A percentile compares a stretch with the other conserved stretches of the same genome.
These are phyloP conservation scores for Allium sativum DNA, from an alignment of 106 monocot species.

Conservation along the genomic window DNA sequence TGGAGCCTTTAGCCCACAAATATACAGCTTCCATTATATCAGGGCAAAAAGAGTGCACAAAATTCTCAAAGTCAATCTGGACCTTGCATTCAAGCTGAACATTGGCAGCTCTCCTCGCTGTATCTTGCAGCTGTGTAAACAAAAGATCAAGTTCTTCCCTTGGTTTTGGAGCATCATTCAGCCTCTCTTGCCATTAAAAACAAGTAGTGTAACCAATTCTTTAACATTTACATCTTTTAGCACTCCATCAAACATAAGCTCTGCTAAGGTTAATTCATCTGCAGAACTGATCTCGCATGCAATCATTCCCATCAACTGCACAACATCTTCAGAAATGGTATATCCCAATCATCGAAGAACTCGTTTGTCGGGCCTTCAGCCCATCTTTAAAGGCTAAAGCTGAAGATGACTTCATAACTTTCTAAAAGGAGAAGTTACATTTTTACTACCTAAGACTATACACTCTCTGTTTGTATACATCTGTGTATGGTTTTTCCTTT, in stretches of 20 bases:
- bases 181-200: conserved; percentile 97
- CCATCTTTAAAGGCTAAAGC: conserved; percentile 99
- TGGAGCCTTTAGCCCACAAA: too few species aligned
- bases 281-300: conserved; percentile 90
- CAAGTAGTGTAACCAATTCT: conserved; percentile 83
- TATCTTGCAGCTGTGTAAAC: conserved; percentile 83
- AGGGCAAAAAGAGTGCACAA: too few species aligned
- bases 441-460: too few species aligned
- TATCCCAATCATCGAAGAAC: conserved; percentile 89
- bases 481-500: too few species aligned
- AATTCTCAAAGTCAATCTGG: too few species aligned
- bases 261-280: conserved; percentile 82
- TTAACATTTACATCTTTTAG: conserved; percentile 65
- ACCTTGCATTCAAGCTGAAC: conserved; percentile 98
- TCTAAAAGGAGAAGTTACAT: too few species aligned
- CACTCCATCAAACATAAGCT: conserved; percentile 81
- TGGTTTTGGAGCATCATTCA: conserved; percentile 72
- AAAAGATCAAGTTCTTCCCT: conserved; percentile 71
- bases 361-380: conserved; percentile 82
- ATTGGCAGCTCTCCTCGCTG: conserved; percentile 77
- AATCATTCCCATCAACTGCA: conserved; percentile 85
- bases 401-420: too few species aligned
- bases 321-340: conserved; percentile 77
- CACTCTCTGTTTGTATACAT: too few species aligned
- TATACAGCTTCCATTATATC: too few species aligned